phyloP scores from a whole-genome alignment of 805 yeast genomes.

The Maudiozyma turicensis region DNA sequence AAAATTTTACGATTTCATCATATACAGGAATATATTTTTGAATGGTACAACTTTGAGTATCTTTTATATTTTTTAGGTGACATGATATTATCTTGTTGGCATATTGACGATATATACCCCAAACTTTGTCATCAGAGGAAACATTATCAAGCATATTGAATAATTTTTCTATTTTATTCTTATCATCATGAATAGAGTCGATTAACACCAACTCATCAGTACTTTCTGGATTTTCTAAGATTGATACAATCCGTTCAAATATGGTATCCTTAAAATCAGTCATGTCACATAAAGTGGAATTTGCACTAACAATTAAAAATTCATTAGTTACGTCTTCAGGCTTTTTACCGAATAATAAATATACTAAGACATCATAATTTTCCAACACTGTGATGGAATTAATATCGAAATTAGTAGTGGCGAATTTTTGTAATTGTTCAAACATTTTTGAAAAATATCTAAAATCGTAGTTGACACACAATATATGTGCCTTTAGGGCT shows the following conservation, averaged over 20 bases:
- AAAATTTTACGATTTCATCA: background rate
- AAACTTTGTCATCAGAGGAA: background rate
- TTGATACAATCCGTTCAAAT: background rate
- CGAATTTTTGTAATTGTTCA: conserved; percentile 31
- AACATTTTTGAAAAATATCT: conserved; percentile 28
- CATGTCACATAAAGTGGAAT: background rate
- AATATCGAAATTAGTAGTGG: conserved; percentile 7
- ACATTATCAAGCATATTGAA: background rate
- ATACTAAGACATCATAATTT: background rate
- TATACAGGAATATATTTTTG: background rate
- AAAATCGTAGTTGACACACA: conserved; percentile 17
- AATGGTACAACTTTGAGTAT: background rate
- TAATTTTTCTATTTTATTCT: conserved; percentile 1
- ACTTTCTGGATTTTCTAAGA: background rate
- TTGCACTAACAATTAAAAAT: background rate
- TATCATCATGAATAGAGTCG: background rate
- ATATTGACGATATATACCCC: background rate
- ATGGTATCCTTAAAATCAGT: background rate
- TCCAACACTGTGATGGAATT: background rate
- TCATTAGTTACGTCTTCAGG: background rate
- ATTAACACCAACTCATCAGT: background rate
- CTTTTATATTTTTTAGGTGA: background rate
- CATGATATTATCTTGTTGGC: background rate
- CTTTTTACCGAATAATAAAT: background rate
- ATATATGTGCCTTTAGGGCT: conserved; percentile 33